These are phyloP conservation scores for Abortiporus biennis DNA, from an alignment of 1,284 basidiomycete genomes.

Conservation along the genomic window DNA sequence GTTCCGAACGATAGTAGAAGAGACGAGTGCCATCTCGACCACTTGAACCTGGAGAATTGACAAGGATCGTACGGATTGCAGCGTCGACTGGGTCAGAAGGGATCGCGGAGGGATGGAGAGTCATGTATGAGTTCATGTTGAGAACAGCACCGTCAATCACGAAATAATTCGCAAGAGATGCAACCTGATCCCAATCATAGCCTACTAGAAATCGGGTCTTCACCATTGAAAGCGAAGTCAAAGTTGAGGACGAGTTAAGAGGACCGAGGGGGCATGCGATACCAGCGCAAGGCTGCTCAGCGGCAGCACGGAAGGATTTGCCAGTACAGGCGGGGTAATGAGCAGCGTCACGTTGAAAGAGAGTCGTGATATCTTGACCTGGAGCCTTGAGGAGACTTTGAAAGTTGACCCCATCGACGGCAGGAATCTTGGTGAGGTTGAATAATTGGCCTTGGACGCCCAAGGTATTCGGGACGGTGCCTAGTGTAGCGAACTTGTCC, in stretches of 20 bases:
- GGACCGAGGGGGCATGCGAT: slow-evolving; percentile 58
- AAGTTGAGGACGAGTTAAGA: slow-evolving; percentile 51
- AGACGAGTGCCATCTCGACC: slow-evolving; percentile 89
- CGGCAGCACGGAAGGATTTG: slow-evolving; percentile 61
- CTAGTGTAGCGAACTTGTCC: slow-evolving; percentile 63
- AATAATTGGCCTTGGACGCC: slow-evolving; percentile 77
- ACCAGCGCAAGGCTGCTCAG: slow-evolving; percentile 66
- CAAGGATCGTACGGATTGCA: slow-evolving; percentile 75
- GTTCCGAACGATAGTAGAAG: slow-evolving; percentile 69
- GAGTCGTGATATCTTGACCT: slow-evolving; percentile 86
- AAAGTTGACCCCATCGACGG: slow-evolving; percentile 57
- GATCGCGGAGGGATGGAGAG: slow-evolving; percentile 64
- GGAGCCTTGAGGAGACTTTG: slow-evolving; percentile 39
- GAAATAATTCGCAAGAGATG: slow-evolving; percentile 62
- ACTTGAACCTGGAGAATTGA: slow-evolving; percentile 38
- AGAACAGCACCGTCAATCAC: slow-evolving; percentile 93
- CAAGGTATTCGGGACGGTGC: slow-evolving; percentile 55
- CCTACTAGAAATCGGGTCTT: slow-evolving; percentile 70
- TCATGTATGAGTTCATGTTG: slow-evolving; percentile 87
- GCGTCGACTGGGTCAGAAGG: slow-evolving; percentile 75
- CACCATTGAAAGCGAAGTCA: slow-evolving; percentile 51
- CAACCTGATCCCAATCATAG: slow-evolving; percentile 86
- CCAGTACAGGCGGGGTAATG: slow-evolving; percentile 62
- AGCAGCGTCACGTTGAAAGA: slow-evolving; percentile 67
- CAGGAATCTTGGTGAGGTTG: slow-evolving; percentile 57